Percentiles rank a stretch among this genome's conserved stretches.
Conservation (phyloP, 1,284 basidiomycete species). For the Tetrapyrgos nigripes region DNA sequence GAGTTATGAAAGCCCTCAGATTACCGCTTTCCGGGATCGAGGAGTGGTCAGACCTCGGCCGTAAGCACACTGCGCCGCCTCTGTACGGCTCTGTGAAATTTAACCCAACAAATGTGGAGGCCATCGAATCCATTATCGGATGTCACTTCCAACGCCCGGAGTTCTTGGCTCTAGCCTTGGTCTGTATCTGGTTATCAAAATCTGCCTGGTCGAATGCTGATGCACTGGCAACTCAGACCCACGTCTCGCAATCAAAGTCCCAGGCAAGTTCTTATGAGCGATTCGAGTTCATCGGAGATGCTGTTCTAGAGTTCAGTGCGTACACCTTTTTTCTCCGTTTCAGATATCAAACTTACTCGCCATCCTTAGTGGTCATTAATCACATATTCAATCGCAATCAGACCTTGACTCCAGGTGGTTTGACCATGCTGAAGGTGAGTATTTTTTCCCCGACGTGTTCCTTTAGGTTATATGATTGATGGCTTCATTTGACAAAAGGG, state of each 20-base stretch:
- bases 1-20: constrained; percentile 64
- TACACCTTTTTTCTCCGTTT: constrained; percentile 12
- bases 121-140: constrained; percentile 69
- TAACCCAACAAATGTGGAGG: constrained; percentile 50
- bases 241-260: constrained; percentile 61
- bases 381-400: constrained; percentile 71
- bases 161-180: constrained; percentile 75
- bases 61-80: constrained; percentile 49
- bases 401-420: constrained; percentile 67
- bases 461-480: neutral
- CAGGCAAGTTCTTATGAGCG: constrained; percentile 70
- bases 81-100: constrained; percentile 44
- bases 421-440: constrained; percentile 77
- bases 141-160: constrained; percentile 64
- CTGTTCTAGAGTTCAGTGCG: constrained; percentile 81
- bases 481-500: constrained; percentile 49
- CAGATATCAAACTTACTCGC: neutral
- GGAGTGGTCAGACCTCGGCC: constrained; percentile 74
- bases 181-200: constrained; percentile 38
- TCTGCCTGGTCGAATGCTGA: constrained; percentile 8
- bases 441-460: neutral
- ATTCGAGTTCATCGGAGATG: constrained; percentile 84
- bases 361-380: constrained; percentile 69
- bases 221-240: constrained; percentile 54
- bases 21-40: constrained; percentile 66